Conservation (phyloP, 73 alveolate species). For the Paramecium biaurelia region DNA sequence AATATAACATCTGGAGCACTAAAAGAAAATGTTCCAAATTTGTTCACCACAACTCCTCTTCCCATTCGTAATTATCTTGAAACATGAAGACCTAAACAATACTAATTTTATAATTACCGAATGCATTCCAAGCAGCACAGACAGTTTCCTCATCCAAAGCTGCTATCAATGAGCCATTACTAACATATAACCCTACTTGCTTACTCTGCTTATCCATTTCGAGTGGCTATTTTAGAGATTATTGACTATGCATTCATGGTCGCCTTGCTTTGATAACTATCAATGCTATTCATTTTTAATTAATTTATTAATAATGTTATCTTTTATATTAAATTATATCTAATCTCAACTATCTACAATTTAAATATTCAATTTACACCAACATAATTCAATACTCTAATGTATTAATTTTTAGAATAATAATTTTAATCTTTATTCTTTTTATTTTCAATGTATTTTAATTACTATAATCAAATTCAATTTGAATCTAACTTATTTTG, state of each 20-base stretch:
- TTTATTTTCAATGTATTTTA: no score
- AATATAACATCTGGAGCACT: conserved; percentile 65
- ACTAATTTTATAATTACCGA: not conserved
- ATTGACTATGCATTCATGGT: conserved; percentile 40
- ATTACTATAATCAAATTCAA: no score
- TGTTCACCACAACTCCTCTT: conserved; percentile 48
- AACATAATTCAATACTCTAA: not conserved
- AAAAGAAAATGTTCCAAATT: conserved; percentile 62
- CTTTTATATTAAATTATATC: not conserved
- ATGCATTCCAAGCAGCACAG: conserved; percentile 56
- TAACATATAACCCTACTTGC: not conserved
- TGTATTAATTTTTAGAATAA: not conserved
- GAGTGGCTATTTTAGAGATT: conserved; percentile 42
- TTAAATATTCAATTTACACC: not conserved
- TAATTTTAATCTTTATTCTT: not conserved
- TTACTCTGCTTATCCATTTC: conserved; percentile 45
- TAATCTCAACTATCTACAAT: not conserved
- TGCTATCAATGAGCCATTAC: conserved; percentile 11
- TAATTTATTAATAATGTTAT: not conserved
- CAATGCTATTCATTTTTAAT: conserved; percentile 28
- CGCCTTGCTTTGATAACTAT: conserved; percentile 38
- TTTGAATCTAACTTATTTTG: no score
- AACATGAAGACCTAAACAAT: conserved; percentile 50
- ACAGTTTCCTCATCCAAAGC: conserved; percentile 52
- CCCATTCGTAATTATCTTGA: conserved; percentile 61